These are phyloP conservation scores for Plasmodium malariae DNA, from an alignment of 169 alveolate species.

Conservation along the genomic window DNA sequence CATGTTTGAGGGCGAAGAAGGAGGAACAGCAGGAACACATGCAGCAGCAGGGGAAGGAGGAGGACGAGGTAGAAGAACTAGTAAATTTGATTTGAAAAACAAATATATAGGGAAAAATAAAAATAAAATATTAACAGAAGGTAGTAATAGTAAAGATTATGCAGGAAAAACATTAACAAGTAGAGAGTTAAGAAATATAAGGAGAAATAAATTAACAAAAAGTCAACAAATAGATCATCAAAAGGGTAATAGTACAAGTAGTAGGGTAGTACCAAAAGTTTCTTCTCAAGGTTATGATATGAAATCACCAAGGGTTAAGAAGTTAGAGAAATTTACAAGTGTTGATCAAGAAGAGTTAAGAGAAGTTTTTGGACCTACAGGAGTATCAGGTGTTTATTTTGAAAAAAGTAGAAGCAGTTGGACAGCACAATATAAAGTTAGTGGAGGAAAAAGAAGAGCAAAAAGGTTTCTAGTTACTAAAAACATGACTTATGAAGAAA, in stretches of 20 bases:
- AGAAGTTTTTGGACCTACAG: conserved; percentile 76
- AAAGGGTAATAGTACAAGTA: conserved; percentile 5
- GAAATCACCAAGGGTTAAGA: conserved; percentile 62
- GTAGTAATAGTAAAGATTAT: conserved; percentile 1
- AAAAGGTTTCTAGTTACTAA: conserved; percentile 73
- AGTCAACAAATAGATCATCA: conserved; percentile 3
- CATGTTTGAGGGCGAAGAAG: not conserved
- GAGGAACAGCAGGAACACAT: not conserved
- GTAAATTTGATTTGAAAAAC: conserved; percentile 9
- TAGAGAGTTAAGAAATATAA: conserved; percentile 45
- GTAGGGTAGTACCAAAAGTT: not conserved
- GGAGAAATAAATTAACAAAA: conserved; percentile 38
- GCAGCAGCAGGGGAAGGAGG: not conserved
- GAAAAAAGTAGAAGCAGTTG: conserved; percentile 77
- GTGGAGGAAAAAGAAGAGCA: conserved; percentile 77
- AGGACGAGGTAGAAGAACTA: not conserved
- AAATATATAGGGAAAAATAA: conserved; percentile 25
- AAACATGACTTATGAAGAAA: conserved; percentile 71
- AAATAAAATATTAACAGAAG: conserved; percentile 15
- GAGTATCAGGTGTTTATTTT: conserved; percentile 74
- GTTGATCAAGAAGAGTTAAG: conserved; percentile 61
- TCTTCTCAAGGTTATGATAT: conserved; percentile 27
- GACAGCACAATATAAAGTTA: conserved; percentile 75
- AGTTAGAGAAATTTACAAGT: conserved; percentile 60
- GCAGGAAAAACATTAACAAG: conserved; percentile 5